A percentile compares a stretch with the other conserved stretches of the same genome.
Conservation (phyloP, 2,329 filamentous ascomycete species). For the Sclerotinia trifoliorum region DNA sequence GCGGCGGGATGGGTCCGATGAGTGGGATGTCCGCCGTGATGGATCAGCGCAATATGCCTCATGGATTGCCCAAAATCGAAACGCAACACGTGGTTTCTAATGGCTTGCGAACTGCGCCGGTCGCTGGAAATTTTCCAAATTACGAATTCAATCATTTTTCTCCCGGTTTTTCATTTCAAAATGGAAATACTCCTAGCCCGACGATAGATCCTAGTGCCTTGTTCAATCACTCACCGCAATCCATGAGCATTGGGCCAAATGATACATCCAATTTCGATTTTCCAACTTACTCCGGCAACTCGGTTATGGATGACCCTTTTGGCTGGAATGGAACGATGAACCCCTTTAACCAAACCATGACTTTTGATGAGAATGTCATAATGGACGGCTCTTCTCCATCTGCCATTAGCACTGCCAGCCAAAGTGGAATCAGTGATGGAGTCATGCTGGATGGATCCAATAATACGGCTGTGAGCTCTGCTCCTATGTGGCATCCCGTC, state of each 20-base stretch:
- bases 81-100: constrained; percentile 67
- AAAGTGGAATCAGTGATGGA: constrained; percentile 79
- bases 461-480: constrained; percentile 54
- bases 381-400: constrained; percentile 94
- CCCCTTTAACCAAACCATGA: constrained; percentile 64
- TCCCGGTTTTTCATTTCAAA: constrained; percentile 43
- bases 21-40: constrained; percentile 66
- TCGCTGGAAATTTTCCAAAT: constrained; percentile 58
- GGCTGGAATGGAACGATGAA: constrained; percentile 71
- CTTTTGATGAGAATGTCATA: constrained; percentile 74
- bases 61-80: constrained; percentile 78
- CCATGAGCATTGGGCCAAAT: constrained; percentile 59
- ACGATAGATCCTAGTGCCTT: constrained; percentile 72
- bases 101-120: constrained; percentile 76
- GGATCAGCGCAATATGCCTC: constrained; percentile 63
- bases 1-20: background rate
- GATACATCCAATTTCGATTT: constrained; percentile 60
- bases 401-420: constrained; percentile 91
- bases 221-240: constrained; percentile 74
- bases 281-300: constrained; percentile 56
- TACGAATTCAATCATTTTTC: constrained; percentile 72
- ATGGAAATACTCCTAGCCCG: constrained; percentile 55
- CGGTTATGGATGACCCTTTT: constrained; percentile 72
- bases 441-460: constrained; percentile 83
- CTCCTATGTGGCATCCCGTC: constrained; percentile 68